Conservation (phyloP, 495 filamentous ascomycete species). For the Baudoinia panamericana region DNA sequence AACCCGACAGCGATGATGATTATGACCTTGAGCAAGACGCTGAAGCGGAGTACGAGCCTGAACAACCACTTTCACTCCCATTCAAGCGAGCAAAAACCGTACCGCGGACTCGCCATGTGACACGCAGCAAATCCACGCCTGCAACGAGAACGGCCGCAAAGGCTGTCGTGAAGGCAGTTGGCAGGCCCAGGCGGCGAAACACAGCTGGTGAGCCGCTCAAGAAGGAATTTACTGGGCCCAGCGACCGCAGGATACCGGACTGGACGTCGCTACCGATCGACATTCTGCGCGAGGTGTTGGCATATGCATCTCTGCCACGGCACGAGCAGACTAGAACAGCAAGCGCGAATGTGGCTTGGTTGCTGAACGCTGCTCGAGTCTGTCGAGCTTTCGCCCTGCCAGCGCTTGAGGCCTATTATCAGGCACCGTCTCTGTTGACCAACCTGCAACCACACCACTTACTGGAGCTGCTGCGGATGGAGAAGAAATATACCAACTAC, state of each 20-base stretch:
- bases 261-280: conserved; percentile 65
- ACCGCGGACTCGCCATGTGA: background rate
- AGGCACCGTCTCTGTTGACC: conserved; percentile 49
- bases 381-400: conserved; percentile 60
- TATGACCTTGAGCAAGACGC: conserved; percentile 1
- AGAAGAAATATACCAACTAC: conserved; percentile 40
- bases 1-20: conserved; percentile 15
- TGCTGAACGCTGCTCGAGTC: conserved; percentile 44
- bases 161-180: background rate
- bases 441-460: conserved; percentile 39
- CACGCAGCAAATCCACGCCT: background rate
- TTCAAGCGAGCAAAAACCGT: background rate
- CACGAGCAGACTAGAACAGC: conserved; percentile 28
- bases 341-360: conserved; percentile 37
- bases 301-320: conserved; percentile 49
- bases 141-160: conserved; percentile 1
- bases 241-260: conserved; percentile 41
- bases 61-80: background rate
- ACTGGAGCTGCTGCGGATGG: conserved; percentile 35
- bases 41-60: background rate
- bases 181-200: conserved; percentile 1
- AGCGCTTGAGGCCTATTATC: conserved; percentile 60
- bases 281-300: conserved; percentile 55
- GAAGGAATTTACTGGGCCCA: conserved; percentile 10
- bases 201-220: background rate